phyloP scores from a whole-genome alignment of 441 rosid species.

The Cnidoscolus chayamansa region DNA sequence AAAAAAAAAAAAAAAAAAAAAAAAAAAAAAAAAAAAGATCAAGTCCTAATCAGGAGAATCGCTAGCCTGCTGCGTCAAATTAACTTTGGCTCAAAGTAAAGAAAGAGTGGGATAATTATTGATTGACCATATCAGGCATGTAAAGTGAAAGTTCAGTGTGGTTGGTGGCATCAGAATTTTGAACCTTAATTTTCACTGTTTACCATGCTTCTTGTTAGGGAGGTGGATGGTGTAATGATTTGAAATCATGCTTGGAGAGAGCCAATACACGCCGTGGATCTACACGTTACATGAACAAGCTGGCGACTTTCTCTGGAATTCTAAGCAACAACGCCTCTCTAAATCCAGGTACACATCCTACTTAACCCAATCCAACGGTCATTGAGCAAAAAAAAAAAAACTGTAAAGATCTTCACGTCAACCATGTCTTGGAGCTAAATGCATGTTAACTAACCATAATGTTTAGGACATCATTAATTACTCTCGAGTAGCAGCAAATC shows the following conservation, averaged over 20 bases:
- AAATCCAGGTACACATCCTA: slow-evolving; percentile 60
- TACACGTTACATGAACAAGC: slow-evolving; percentile 60
- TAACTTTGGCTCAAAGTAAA: too few species aligned
- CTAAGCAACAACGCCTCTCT: slow-evolving; percentile 66
- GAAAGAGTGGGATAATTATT: too few species aligned
- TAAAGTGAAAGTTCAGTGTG: background rate
- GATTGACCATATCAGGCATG: too few species aligned
- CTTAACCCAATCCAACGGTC: background rate
- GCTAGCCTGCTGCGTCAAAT: too few species aligned
- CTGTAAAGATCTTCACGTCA: too few species aligned
- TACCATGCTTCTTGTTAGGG: slow-evolving; percentile 43
- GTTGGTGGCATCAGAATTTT: background rate
- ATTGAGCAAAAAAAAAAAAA: background rate
- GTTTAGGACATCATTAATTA: background rate
- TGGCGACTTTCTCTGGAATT: slow-evolving; percentile 73
- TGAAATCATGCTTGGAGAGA: slow-evolving; percentile 68
- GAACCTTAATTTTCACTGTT: background rate
- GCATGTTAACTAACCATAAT: too few species aligned
- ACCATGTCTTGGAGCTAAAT: too few species aligned
- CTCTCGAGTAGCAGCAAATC: slow-evolving; percentile 2
- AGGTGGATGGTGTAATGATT: slow-evolving; percentile 96
- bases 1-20: too few species aligned
- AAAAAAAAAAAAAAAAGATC: too few species aligned
- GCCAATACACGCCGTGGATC: slow-evolving; percentile 76
- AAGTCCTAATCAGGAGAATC: too few species aligned